These are phyloP conservation scores for Neonectria ditissima DNA, from an alignment of 2,329 filamentous ascomycete genomes.

Conservation along the genomic window DNA sequence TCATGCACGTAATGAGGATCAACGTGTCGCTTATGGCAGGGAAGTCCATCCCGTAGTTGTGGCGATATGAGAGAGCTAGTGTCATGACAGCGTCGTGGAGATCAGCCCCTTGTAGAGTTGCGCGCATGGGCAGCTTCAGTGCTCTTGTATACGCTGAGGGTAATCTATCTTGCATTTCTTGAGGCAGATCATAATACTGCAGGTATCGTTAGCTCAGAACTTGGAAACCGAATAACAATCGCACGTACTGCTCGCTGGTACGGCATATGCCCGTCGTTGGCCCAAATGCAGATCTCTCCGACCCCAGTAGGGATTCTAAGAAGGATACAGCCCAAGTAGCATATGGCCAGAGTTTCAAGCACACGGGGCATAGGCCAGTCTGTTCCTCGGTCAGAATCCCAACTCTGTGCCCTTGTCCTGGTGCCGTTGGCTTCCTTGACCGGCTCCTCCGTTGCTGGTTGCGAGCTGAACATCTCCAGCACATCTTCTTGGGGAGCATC, in stretches of 20 bases:
- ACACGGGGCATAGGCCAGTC: constrained; percentile 72
- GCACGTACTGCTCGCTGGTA: constrained; percentile 74
- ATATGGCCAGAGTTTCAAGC: constrained; percentile 80
- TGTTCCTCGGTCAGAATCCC: constrained; percentile 59
- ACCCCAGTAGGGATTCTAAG: constrained; percentile 81
- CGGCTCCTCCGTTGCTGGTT: constrained; percentile 43
- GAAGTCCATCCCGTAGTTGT: constrained; percentile 76
- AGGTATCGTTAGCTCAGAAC: constrained; percentile 6
- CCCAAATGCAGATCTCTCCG: constrained; percentile 78
- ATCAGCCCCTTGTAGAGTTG: constrained; percentile 61
- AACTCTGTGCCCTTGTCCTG: constrained; percentile 52
- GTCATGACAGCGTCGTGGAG: constrained; percentile 75
- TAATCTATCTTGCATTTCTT: constrained; percentile 73
- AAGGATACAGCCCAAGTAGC: constrained; percentile 82
- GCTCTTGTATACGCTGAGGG: constrained; percentile 70
- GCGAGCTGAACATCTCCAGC: constrained; percentile 55
- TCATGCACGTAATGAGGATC: constrained; percentile 76
- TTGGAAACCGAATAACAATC: neutral
- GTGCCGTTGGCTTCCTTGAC: constrained; percentile 16
- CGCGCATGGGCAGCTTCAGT: constrained; percentile 63
- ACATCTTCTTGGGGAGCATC: constrained; percentile 43
- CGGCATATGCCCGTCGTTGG: constrained; percentile 73
- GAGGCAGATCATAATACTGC: constrained; percentile 69
- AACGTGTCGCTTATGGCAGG: constrained; percentile 79
- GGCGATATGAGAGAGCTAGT: constrained; percentile 71